Percentiles rank a stretch among this genome's conserved stretches.
Conservation (phyloP, 2,329 filamentous ascomycete species). For the Exophiala calicioides region DNA sequence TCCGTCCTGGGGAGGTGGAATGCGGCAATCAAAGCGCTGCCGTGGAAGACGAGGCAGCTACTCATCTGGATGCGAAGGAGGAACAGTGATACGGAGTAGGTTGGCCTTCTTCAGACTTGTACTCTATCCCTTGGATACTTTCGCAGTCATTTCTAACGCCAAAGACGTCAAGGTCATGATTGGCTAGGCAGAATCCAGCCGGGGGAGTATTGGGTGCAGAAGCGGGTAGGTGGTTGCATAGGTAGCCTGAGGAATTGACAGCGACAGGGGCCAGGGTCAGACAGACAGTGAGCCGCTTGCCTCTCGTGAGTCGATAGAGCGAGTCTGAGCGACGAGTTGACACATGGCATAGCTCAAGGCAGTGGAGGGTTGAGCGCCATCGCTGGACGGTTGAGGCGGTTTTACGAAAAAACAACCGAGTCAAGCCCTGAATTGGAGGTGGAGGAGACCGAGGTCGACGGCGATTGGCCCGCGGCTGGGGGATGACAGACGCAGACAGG, state of each 20-base stretch:
- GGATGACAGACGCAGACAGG: too few species aligned
- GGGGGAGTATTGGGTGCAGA: conserved; percentile 11
- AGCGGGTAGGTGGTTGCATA: conserved; percentile 17
- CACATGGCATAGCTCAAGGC: conserved; percentile 11
- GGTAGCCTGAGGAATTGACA: conserved; percentile 25
- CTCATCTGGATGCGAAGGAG: conserved; percentile 4
- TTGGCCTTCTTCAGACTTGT: conserved; percentile 2
- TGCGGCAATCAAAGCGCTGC: conserved; percentile 11
- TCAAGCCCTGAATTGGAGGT: conserved; percentile 1
- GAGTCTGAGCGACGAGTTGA: conserved; percentile 11
- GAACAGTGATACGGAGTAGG: not conserved
- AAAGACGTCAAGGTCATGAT: conserved; percentile 16
- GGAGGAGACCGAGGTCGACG: too few species aligned
- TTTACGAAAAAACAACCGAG: conserved; percentile 8
- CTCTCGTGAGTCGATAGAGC: conserved; percentile 9
- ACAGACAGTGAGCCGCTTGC: too few species aligned
- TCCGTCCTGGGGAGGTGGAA: conserved; percentile 17
- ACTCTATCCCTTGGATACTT: conserved; percentile 20
- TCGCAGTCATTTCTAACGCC: conserved; percentile 17
- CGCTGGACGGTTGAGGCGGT: conserved; percentile 10
- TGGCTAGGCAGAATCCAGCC: conserved; percentile 17
- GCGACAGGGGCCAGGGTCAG: conserved; percentile 16
- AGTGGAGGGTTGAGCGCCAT: conserved; percentile 8
- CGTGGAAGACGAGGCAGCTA: conserved; percentile 5
- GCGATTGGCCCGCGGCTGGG: too few species aligned